Conservation (phyloP, 208 protist species). For the Endotrypanum monterogeii region DNA sequence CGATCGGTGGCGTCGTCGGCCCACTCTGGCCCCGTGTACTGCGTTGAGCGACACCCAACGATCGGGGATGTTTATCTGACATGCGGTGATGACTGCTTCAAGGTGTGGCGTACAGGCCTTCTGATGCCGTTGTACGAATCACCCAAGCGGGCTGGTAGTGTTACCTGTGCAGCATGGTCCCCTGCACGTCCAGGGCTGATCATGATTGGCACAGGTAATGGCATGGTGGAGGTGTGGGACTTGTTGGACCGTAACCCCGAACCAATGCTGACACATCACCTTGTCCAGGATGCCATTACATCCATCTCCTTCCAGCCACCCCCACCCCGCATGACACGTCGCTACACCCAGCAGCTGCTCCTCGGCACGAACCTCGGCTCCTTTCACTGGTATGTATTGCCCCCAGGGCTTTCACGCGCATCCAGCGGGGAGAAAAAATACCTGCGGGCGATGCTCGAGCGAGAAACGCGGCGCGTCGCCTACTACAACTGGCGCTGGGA, state of each 20-base stretch:
- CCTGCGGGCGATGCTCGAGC: constrained; percentile 83
- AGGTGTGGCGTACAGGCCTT: constrained; percentile 87
- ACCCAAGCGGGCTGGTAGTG: constrained; percentile 35
- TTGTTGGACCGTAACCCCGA: constrained; percentile 91
- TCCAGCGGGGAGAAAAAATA: constrained; percentile 80
- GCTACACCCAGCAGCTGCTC: constrained; percentile 81
- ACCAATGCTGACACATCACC: constrained; percentile 81
- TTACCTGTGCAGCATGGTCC: constrained; percentile 88
- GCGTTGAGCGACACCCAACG: constrained; percentile 80
- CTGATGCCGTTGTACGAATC: constrained; percentile 77
- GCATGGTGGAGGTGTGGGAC: constrained; percentile 91
- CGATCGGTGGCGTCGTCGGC: constrained; percentile 46
- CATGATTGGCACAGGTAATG: constrained; percentile 79
- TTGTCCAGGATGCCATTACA: constrained; percentile 91
- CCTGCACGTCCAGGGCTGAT: constrained; percentile 78
- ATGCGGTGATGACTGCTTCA: constrained; percentile 85
- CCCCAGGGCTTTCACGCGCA: constrained; percentile 72
- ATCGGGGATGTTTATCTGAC: constrained; percentile 90
- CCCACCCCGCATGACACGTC: constrained; percentile 36
- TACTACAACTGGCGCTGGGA: constrained; percentile 88
- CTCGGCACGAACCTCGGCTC: constrained; percentile 87
- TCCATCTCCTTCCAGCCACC: constrained; percentile 86
- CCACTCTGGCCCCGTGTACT: constrained; percentile 77
- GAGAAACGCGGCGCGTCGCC: constrained; percentile 83
- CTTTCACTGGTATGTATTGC: constrained; percentile 90